phyloP scores from a whole-genome alignment of 2,329 filamentous ascomycete genomes.

The Fusarium sp. region DNA sequence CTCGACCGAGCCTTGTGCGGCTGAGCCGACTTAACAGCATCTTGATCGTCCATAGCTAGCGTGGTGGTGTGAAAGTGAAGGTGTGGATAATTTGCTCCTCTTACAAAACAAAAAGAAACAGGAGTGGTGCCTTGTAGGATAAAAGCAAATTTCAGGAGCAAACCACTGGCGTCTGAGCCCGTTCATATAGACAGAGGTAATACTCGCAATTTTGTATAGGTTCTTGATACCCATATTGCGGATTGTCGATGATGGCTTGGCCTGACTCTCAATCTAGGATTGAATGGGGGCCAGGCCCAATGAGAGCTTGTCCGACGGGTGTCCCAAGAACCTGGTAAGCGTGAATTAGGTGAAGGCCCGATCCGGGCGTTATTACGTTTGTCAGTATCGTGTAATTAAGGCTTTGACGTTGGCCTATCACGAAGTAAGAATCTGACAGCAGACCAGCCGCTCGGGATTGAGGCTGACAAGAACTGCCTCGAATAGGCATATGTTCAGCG shows the following conservation, averaged over 20 bases:
- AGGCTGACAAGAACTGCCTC: slow-evolving; percentile 32
- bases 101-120: neutral
- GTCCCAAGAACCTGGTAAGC: slow-evolving; percentile 39
- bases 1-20: slow-evolving; percentile 21
- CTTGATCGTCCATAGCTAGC: slow-evolving; percentile 22
- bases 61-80: neutral
- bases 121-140: slow-evolving; percentile 2
- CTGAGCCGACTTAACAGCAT: slow-evolving; percentile 4
- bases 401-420: slow-evolving; percentile 28
- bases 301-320: slow-evolving; percentile 4
- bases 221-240: slow-evolving; percentile 4
- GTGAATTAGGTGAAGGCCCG: slow-evolving; percentile 33
- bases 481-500: slow-evolving; percentile 33
- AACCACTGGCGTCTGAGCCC: slow-evolving; percentile 4
- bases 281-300: slow-evolving; percentile 27
- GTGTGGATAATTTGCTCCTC: neutral
- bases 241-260: slow-evolving; percentile 24
- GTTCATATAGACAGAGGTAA: slow-evolving; percentile 20
- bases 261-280: slow-evolving; percentile 23
- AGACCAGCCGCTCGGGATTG: slow-evolving; percentile 41
- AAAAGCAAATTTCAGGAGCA: neutral
- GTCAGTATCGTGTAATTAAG: slow-evolving; percentile 25
- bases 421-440: slow-evolving; percentile 43
- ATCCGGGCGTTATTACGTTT: slow-evolving; percentile 32
- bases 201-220: slow-evolving; percentile 11